Evolutionary conservation across 2,329 filamentous ascomycete genomes (phyloP), one percentile per base, ranked within the genome.

Genomic region (Colletotrichum acutatum): DNA sequence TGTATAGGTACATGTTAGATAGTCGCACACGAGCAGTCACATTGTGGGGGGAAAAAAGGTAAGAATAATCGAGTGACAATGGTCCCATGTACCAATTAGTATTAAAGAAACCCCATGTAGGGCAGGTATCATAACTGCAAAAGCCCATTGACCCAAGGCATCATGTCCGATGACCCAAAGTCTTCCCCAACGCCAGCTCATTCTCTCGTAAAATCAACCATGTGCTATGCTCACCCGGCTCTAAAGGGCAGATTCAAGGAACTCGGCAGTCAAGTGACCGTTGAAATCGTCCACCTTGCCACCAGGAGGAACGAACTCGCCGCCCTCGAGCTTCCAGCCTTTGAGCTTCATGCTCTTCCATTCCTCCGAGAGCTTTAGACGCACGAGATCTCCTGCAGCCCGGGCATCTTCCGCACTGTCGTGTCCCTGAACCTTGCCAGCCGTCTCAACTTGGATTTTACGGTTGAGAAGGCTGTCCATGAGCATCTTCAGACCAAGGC

Each of bases 381-480:
- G 86, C 0, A 97, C 94, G 64, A 99, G 82, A 73, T 98, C 95
- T 0, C 96, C 97, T 0, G 97, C 96, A 0, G 95, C 94, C 59
- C 92, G 89, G 0, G 97, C 95, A 79, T 99, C 97, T 81, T 99
- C 97, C 30, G 92, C 93, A 30, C 94, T 97, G 83, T 99, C 97
- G 81, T 99, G 97, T 0, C 97, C 97, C 24, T 84, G 77, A 24
- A 85, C 81, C 57, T 84, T 81, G 4, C 81, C 82, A 77, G 22
- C 83, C 75, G 72, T 89, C 56, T 92, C 93, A 46, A 90, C 90
- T 82, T 99, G 97, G 49, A 99, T 98, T 66, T 92, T 89, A 30
- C 92, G 88, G 69, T 91, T 88, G 7, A 99, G 88, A 73, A 93
- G 86, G n/a, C 84, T 86, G 60, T 91, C 88, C 79, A 92, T 92